Evolutionary conservation across 1,284 basidiomycete species (phyloP).

Genomic region (Trametes hirsuta): DNA sequence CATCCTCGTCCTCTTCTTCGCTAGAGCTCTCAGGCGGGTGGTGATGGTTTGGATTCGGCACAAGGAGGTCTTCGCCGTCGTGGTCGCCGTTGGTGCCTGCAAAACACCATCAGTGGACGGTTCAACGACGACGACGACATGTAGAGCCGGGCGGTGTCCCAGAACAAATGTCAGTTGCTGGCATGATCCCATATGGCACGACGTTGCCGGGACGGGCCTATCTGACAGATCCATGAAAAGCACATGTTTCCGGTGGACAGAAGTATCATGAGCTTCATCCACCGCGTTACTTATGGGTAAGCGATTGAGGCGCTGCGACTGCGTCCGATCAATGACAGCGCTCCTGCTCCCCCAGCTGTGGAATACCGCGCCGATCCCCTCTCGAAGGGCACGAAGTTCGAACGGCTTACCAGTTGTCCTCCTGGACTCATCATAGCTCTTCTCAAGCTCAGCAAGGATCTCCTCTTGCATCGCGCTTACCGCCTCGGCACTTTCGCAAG

Average conservation of each 20-base stretch:
- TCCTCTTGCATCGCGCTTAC: conserved; percentile 68
- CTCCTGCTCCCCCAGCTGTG: too few relatives aligned
- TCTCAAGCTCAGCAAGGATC: conserved; percentile 78
- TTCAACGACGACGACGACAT: too few relatives aligned
- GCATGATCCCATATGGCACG: too few relatives aligned
- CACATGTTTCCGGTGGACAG: too few relatives aligned
- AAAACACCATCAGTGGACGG: background rate
- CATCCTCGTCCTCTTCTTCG: conserved; percentile 19
- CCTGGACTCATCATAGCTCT: conserved; percentile 58
- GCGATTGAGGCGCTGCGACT: too few relatives aligned
- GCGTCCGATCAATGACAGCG: too few relatives aligned
- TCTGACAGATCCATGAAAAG: too few relatives aligned
- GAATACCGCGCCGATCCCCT: too few relatives aligned
- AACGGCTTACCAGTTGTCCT: conserved; percentile 47
- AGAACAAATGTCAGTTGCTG: too few relatives aligned
- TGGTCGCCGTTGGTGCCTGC: conserved; percentile 21
- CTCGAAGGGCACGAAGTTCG: background rate
- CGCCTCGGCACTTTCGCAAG: conserved; percentile 68
- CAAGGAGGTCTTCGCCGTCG: conserved; percentile 52
- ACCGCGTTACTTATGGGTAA: too few relatives aligned
- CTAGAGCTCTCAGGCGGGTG: conserved; percentile 19
- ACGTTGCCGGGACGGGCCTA: too few relatives aligned
- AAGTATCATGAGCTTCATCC: too few relatives aligned
- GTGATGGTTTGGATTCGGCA: conserved; percentile 61
- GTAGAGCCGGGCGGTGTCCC: background rate